These are phyloP conservation scores for Casuarina equisetifolia DNA, from an alignment of 306 rosid genomes.

Conservation along the genomic window DNA sequence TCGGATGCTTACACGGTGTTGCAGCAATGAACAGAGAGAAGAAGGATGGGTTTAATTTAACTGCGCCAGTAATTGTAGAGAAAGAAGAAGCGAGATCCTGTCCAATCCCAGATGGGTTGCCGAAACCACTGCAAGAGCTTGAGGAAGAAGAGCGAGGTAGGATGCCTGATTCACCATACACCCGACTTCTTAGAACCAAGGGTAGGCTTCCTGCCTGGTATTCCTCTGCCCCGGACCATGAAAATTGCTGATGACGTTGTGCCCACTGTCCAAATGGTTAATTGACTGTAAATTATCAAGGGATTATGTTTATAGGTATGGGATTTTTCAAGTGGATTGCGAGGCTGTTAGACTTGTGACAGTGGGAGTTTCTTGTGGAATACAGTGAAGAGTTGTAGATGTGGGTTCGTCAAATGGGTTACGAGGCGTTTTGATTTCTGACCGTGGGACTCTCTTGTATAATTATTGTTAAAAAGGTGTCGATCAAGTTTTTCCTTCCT, in stretches of 20 bases:
- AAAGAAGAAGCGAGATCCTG: slow-evolving; percentile 28
- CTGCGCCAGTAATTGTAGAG: slow-evolving; percentile 20
- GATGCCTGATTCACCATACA: slow-evolving; percentile 80
- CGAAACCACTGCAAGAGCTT: slow-evolving; percentile 64
- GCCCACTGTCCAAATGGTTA: slow-evolving; percentile 6
- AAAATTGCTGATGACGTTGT: slow-evolving; percentile 61
- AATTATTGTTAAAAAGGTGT: not conserved
- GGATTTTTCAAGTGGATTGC: slow-evolving; percentile 5
- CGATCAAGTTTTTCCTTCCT: not conserved
- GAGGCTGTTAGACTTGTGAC: not conserved
- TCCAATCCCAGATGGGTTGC: slow-evolving; percentile 88
- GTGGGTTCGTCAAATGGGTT: not conserved
- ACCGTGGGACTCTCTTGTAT: not conserved
- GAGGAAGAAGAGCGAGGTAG: slow-evolving; percentile 65
- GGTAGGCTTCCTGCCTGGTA: slow-evolving; percentile 86
- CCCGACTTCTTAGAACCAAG: slow-evolving; percentile 67
- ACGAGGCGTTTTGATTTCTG: not conserved
- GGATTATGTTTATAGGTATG: not conserved
- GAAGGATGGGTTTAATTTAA: slow-evolving; percentile 22
- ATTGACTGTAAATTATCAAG: not conserved
- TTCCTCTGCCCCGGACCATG: slow-evolving; percentile 78
- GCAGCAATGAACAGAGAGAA: slow-evolving; percentile 51
- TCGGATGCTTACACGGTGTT: slow-evolving; percentile 69
- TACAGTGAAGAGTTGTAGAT: not conserved
- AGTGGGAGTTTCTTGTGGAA: not conserved